Base-by-base conservation (phyloP, 768 basidiomycete species). In the Boletus vinaceobasis region DNA sequence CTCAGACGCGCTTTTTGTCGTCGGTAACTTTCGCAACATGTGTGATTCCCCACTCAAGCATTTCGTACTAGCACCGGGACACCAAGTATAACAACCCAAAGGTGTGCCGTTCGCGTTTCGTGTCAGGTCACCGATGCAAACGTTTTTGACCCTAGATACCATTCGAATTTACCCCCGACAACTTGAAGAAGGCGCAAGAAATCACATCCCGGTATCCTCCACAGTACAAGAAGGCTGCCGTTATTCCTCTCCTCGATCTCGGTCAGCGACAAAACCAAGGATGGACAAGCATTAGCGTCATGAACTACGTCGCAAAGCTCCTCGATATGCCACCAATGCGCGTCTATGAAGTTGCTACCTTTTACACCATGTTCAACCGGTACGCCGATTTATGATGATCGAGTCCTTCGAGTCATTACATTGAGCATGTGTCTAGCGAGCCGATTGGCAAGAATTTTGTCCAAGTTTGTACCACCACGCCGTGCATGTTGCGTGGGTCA, bases 331-430 rank as follows among this genome's bases (percentile, higher is more conserved):
- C 90, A 10, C 91, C 92, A 49, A 98, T 99, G 97, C 89, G 97
- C 10, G 97, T 98, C 2, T 99, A 99, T 71, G 97, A 99, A 74
- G 97, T 99, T 48, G 96, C 96, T 17, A 95, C 93, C 14, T 99
- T 99, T 77, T 99, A 99, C 74, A 99, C 97, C 63, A 98, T 99
- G 96, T 98, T 98, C 81, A 99, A 98, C 78, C 84, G 95, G 92
- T 92, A 55, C 65, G 82, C 59, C n/a, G 26, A 50, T 55, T 36
- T 36, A 17, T 27, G 31, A 39, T 21, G 13, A 33, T 43, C 36
- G 13, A 15, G 29, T 13, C 29, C 17, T 39, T 39, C 48, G 29
- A 42, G 47, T 45, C 36, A 21, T 45, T 35, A 29, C 19, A 7
- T 42, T 43, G 39, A 57, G 13, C 49, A 7, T 52, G 14, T 40